A percentile compares a stretch with the other conserved stretches of the same genome.
phyloP scores from a whole-genome alignment of 2,329 filamentous ascomycete genomes.

The Penicillium sp. region DNA sequence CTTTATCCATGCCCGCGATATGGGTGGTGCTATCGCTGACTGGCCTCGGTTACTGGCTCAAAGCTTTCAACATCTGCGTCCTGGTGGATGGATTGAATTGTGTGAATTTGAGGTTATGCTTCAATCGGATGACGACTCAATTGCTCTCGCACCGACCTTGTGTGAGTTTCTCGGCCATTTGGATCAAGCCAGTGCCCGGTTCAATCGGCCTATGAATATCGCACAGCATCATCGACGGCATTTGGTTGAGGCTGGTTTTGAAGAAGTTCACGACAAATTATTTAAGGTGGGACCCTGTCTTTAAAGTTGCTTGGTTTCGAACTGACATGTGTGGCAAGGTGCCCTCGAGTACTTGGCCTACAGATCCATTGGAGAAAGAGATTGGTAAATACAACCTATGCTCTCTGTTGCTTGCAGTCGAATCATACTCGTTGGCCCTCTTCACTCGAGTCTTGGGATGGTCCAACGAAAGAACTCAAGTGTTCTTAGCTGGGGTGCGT shows the following conservation, averaged over 20 bases:
- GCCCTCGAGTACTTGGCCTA: conserved; percentile 53
- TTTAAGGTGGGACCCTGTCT: conserved; percentile 37
- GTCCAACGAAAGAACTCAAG: conserved; percentile 39
- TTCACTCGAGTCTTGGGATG: conserved; percentile 38
- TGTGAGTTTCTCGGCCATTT: conserved; percentile 29
- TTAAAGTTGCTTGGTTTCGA: not conserved
- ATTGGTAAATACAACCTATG: conserved; percentile 38
- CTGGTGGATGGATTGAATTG: conserved; percentile 55
- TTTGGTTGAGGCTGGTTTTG: conserved; percentile 56
- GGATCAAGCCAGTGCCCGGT: conserved; percentile 31
- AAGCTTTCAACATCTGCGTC: conserved; percentile 40
- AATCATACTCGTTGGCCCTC: conserved; percentile 33
- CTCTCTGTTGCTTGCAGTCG: conserved; percentile 32
- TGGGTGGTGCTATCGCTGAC: conserved; percentile 33
- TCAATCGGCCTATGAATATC: conserved; percentile 37
- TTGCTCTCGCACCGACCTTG: conserved; percentile 26
- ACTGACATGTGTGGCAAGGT: conserved; percentile 34
- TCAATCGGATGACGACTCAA: conserved; percentile 33
- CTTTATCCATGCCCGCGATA: conserved; percentile 36
- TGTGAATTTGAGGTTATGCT: conserved; percentile 38
- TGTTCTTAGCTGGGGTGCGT: conserved; percentile 41
- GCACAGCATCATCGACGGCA: conserved; percentile 42
- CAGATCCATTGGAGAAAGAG: conserved; percentile 48
- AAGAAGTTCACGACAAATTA: conserved; percentile 51
- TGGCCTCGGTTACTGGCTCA: conserved; percentile 28